A percentile compares a stretch with the other conserved stretches of the same genome.
These are phyloP conservation scores for Lophium mytilinum DNA, from an alignment of 495 filamentous ascomycete genomes.

Conservation along the genomic window DNA sequence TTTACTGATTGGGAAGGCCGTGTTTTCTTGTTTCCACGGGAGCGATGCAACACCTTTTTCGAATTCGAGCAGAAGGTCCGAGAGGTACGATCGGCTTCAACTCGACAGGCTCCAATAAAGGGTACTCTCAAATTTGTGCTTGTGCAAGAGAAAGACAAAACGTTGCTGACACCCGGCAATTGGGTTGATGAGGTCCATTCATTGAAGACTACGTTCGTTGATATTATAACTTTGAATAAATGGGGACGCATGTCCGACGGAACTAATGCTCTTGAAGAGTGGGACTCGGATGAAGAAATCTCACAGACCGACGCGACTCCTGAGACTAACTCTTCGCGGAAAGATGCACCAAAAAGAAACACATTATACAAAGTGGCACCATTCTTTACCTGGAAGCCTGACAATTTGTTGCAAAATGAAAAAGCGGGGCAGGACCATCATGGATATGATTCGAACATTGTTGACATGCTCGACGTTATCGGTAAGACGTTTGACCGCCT, in stretches of 20 bases:
- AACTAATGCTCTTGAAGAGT: no score
- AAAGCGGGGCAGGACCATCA: conserved; percentile 1
- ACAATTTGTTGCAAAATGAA: background rate
- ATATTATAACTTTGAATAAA: background rate
- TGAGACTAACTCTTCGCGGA: background rate
- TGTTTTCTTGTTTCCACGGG: conserved; percentile 7
- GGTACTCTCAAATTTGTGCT: conserved; percentile 1
- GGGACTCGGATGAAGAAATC: background rate
- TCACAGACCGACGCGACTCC: background rate
- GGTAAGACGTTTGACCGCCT: conserved; percentile 36
- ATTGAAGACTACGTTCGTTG: conserved; percentile 6
- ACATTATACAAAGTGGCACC: no score
- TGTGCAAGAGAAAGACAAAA: background rate
- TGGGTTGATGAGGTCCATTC: conserved; percentile 8
- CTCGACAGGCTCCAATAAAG: background rate
- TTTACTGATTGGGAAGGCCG: conserved; percentile 14
- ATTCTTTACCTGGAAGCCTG: no score
- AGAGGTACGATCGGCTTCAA: background rate
- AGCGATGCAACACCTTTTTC: conserved; percentile 14
- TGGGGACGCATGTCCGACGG: no score
- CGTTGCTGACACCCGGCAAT: conserved; percentile 6
- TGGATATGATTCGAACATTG: conserved; percentile 51
- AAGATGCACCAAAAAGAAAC: background rate
- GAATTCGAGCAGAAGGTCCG: conserved; percentile 18
- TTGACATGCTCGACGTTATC: conserved; percentile 64